Evolutionary conservation across 140 eudicot species (phyloP).

Genomic region (Ambrosia hybrid): DNA sequence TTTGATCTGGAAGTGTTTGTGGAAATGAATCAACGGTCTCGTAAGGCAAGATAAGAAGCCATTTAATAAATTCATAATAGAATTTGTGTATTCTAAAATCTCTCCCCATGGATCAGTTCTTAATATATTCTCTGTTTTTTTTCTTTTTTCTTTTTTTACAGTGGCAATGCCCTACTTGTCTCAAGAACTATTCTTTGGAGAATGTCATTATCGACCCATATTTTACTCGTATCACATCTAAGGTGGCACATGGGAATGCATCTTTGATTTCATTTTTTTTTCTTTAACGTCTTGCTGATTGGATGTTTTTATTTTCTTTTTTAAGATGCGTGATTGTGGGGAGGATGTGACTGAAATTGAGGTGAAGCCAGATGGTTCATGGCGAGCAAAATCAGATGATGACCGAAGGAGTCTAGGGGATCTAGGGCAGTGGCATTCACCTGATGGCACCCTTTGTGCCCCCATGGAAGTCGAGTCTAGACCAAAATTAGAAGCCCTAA

Average conservation of each 20-base stretch:
- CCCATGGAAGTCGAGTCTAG: slow-evolving; percentile 46
- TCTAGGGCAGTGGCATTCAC: slow-evolving; percentile 78
- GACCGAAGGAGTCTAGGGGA: slow-evolving; percentile 70
- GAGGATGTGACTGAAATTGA: slow-evolving; percentile 84
- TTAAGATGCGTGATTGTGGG: slow-evolving; percentile 64
- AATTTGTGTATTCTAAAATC: background rate
- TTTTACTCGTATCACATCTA: slow-evolving; percentile 62
- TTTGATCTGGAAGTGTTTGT: slow-evolving; percentile 86
- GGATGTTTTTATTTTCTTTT: background rate
- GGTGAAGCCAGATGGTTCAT: slow-evolving; percentile 36
- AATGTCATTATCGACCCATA: slow-evolving; percentile 74
- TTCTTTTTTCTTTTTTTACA: slow-evolving; percentile 34
- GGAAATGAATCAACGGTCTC: slow-evolving; percentile 87
- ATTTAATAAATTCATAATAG: background rate
- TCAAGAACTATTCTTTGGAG: slow-evolving; percentile 80
- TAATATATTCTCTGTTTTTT: too few relatives aligned
- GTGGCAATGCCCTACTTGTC: slow-evolving; percentile 95
- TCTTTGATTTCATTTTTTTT: background rate
- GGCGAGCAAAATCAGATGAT: slow-evolving; percentile 77
- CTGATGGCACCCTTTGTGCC: slow-evolving; percentile 67
- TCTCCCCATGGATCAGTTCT: background rate
- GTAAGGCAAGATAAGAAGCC: slow-evolving; percentile 60
- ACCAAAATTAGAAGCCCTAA: slow-evolving; percentile 48
- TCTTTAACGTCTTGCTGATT: background rate
- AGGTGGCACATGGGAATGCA: slow-evolving; percentile 36